Evolutionary conservation across 2,329 filamentous ascomycete genomes (phyloP).

Genomic region (Neonectria coccinea): DNA sequence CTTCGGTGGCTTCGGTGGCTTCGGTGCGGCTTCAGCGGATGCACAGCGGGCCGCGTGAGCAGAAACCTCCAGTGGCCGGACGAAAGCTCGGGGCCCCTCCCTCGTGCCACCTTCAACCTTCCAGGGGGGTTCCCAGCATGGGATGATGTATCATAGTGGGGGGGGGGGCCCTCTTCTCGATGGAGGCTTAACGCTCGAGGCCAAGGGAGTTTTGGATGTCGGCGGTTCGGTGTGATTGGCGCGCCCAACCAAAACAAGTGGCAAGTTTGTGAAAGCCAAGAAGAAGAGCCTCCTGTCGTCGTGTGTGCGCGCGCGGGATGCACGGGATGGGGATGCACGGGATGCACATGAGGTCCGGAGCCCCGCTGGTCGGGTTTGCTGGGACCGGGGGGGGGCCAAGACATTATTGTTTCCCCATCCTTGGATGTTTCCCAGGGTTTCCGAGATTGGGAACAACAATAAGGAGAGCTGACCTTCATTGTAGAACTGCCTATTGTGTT

Average conservation of each 20-base stretch:
- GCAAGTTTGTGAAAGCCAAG: not conserved
- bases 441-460: slow-evolving; percentile 34
- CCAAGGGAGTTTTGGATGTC: slow-evolving; percentile 32
- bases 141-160: too few relatives aligned
- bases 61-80: not conserved
- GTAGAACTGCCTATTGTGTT: slow-evolving; percentile 12
- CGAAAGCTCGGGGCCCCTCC: too few relatives aligned
- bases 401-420: not conserved
- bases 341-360: slow-evolving; percentile 22
- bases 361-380: slow-evolving; percentile 1
- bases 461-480: slow-evolving; percentile 38
- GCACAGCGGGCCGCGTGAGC: slow-evolving; percentile 16
- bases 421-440: not conserved
- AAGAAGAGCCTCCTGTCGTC: not conserved
- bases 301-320: not conserved
- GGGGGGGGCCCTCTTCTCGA: too few relatives aligned
- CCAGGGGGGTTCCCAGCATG: slow-evolving; percentile 7
- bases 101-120: not conserved
- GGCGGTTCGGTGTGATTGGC: slow-evolving; percentile 33
- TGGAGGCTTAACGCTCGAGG: too few relatives aligned
- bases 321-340: slow-evolving; percentile 9
- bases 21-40: slow-evolving; percentile 13
- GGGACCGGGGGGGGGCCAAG: not conserved
- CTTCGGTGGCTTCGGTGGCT: slow-evolving; percentile 6
- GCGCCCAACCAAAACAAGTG: not conserved